Base-by-base conservation (phyloP, 2,329 filamentous ascomycete species). In the Pestalotiopsis sp. region DNA sequence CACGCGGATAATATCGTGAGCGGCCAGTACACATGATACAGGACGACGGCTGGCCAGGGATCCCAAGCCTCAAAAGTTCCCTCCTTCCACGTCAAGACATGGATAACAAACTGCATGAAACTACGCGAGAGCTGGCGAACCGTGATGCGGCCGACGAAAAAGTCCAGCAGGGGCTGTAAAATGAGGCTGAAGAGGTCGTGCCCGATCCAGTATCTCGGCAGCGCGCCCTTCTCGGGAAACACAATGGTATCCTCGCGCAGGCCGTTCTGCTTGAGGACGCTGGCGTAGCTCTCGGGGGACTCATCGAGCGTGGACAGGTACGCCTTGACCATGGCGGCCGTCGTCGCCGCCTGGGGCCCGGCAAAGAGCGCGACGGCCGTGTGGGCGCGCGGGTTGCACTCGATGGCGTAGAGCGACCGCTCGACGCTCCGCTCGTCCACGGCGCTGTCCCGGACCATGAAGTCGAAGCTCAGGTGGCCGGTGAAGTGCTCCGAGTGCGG, bases 401-500 rank as follows among this genome's bases (percentile, higher is more conserved):
- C 91, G 68, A 93, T 93, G 0, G 90, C 89, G 71, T 88, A 91
- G 1, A 93, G 76, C 36, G 71, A 83, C 72, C n/a, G 79, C 77
- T 59, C 79, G 52, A 73, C 77, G 57, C 70, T 74, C 36, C 67
- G 71, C 52, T 80, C 76, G 14, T 45, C 61, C 3, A 66, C 41
- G 14, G 13, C 52, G 13, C 66, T 69, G 63, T 85, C 81, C 62
- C 88, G 84, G 2, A 92, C 86, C 71, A 94, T 81, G 70, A 95
- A 91, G 76, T 93, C 90, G 66, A 95, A 91, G 20, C 87, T 91
- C 39, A 94, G 77, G 75, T 95, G 93, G 0, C 92, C 92, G 0
- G 91, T 93, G 74, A 92, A 81, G 0, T 63, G 64, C 0, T 75
- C 71, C 81, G 3, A 76, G 73, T 14, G 77, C 66, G 1, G 86